A percentile compares a stretch with the other conserved stretches of the same genome.
phyloP scores from a whole-genome alignment of 1,284 basidiomycete species.

The Cutaneotrichosporon spelunceum region DNA sequence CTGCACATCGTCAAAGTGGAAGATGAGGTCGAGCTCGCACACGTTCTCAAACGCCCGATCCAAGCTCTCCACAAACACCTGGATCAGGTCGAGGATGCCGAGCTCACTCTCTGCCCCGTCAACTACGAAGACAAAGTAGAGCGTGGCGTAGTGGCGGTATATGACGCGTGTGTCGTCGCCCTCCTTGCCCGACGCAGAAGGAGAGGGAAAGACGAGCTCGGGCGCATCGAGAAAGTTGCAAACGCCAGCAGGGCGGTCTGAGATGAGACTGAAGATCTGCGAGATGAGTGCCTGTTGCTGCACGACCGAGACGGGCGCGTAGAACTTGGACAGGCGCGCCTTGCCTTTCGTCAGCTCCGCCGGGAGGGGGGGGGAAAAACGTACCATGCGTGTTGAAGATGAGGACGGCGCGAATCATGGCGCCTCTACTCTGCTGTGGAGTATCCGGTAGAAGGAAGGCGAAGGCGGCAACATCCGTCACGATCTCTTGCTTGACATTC shows the following conservation, averaged over 20 bases:
- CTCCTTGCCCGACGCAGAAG: slow-evolving; percentile 29
- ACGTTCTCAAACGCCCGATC: slow-evolving; percentile 97
- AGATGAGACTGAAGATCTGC: slow-evolving; percentile 80
- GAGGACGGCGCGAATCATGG: slow-evolving; percentile 83
- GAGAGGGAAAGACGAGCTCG: slow-evolving; percentile 58
- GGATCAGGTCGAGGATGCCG: slow-evolving; percentile 93
- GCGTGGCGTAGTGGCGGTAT: slow-evolving; percentile 75
- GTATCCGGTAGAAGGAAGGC: not conserved
- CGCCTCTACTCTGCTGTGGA: not conserved
- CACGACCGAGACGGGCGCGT: slow-evolving; percentile 75
- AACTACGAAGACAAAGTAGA: slow-evolving; percentile 96
- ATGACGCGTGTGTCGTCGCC: slow-evolving; percentile 53
- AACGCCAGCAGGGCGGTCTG: slow-evolving; percentile 68
- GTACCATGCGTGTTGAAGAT: slow-evolving; percentile 61
- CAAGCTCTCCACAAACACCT: slow-evolving; percentile 96
- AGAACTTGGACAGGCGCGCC: slow-evolving; percentile 93
- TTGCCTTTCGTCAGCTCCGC: slow-evolving; percentile 76
- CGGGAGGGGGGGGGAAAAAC: slow-evolving; percentile 30
- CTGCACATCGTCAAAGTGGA: slow-evolving; percentile 97
- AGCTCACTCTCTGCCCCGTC: slow-evolving; percentile 93
- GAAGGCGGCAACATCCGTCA: not conserved
- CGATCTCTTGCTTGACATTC: not conserved
- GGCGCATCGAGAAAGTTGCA: slow-evolving; percentile 92
- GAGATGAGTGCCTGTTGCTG: slow-evolving; percentile 65
- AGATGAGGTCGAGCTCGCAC: slow-evolving; percentile 96